phyloP scores from a whole-genome alignment of 2,329 filamentous ascomycete genomes.

The Scleromitrula shiraiana region DNA sequence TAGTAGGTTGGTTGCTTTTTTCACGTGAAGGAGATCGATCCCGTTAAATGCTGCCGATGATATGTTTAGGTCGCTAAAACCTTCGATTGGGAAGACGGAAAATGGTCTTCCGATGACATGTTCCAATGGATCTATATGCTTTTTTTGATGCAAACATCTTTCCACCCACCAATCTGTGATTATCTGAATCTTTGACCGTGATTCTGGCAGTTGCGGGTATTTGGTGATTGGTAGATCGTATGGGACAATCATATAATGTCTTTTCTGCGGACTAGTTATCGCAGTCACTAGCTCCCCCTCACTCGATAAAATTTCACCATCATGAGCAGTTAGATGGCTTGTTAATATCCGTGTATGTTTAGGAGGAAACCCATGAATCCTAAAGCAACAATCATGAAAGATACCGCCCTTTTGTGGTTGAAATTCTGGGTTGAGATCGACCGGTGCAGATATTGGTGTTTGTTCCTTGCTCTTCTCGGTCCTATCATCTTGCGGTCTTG shows the following conservation, averaged over 20 bases:
- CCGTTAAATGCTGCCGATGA: slow-evolving; percentile 77
- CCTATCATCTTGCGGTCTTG: neutral
- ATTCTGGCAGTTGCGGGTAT: slow-evolving; percentile 27
- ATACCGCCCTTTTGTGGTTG: slow-evolving; percentile 27
- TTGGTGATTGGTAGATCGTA: slow-evolving; percentile 31
- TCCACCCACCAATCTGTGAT: slow-evolving; percentile 95
- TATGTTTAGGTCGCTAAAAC: slow-evolving; percentile 62
- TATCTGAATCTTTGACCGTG: slow-evolving; percentile 35
- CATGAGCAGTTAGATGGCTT: slow-evolving; percentile 31
- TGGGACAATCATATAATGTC: slow-evolving; percentile 36
- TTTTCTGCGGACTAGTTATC: slow-evolving; percentile 6
- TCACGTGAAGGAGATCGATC: slow-evolving; percentile 78
- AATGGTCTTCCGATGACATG: slow-evolving; percentile 75
- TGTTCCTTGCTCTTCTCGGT: neutral
- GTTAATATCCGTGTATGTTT: slow-evolving; percentile 32
- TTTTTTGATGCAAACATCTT: slow-evolving; percentile 71
- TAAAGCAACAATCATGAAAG: slow-evolving; percentile 36
- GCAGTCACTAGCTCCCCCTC: slow-evolving; percentile 14
- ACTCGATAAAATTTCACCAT: slow-evolving; percentile 24
- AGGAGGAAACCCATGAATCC: slow-evolving; percentile 35
- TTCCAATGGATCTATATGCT: slow-evolving; percentile 57
- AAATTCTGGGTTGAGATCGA: slow-evolving; percentile 13
- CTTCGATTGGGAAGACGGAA: slow-evolving; percentile 57
- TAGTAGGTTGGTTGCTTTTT: slow-evolving; percentile 65
- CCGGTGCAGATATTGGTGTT: neutral